These are phyloP conservation scores for Lactarius hatsudake DNA, from an alignment of 768 basidiomycete species.

Conservation along the genomic window DNA sequence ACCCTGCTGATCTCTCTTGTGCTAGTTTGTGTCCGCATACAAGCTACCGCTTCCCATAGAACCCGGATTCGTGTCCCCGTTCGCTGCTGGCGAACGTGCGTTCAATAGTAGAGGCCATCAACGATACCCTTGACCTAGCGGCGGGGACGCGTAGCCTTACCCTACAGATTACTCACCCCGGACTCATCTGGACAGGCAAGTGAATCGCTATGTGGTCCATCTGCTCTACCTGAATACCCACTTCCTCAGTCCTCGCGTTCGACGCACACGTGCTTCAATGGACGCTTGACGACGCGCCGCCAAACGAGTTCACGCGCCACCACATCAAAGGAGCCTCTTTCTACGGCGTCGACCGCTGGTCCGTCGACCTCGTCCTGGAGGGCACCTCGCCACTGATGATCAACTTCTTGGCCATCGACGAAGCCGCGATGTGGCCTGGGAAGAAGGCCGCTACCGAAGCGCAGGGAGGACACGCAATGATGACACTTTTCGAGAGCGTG, in stretches of 20 bases:
- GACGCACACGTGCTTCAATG: slow-evolving; percentile 86
- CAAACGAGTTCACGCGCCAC: slow-evolving; percentile 71
- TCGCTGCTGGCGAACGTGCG: slow-evolving; percentile 31
- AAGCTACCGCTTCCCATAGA: slow-evolving; percentile 64
- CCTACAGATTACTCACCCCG: slow-evolving; percentile 70
- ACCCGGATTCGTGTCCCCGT: slow-evolving; percentile 31
- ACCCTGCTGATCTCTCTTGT: slow-evolving; percentile 14
- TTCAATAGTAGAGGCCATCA: slow-evolving; percentile 58
- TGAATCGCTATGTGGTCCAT: slow-evolving; percentile 5
- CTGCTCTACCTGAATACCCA: background rate
- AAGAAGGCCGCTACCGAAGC: slow-evolving; percentile 44
- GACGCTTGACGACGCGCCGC: slow-evolving; percentile 79
- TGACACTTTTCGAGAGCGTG: slow-evolving; percentile 70
- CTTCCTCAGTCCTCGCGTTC: slow-evolving; percentile 70
- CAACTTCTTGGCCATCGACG: slow-evolving; percentile 80
- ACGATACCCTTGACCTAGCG: slow-evolving; percentile 51
- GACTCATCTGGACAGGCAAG: slow-evolving; percentile 82
- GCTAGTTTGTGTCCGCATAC: slow-evolving; percentile 80
- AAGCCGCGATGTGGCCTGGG: slow-evolving; percentile 83
- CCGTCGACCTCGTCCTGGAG: slow-evolving; percentile 68
- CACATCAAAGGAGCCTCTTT: slow-evolving; percentile 92
- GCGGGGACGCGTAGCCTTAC: slow-evolving; percentile 70
- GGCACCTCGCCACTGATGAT: slow-evolving; percentile 36
- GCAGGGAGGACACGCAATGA: slow-evolving; percentile 52
- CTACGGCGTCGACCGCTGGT: slow-evolving; percentile 72